Percentiles rank a stretch among this genome's conserved stretches.
These are phyloP conservation scores for Podospora anserina DNA, from an alignment of 495 filamentous ascomycete genomes.

Conservation along the genomic window DNA sequence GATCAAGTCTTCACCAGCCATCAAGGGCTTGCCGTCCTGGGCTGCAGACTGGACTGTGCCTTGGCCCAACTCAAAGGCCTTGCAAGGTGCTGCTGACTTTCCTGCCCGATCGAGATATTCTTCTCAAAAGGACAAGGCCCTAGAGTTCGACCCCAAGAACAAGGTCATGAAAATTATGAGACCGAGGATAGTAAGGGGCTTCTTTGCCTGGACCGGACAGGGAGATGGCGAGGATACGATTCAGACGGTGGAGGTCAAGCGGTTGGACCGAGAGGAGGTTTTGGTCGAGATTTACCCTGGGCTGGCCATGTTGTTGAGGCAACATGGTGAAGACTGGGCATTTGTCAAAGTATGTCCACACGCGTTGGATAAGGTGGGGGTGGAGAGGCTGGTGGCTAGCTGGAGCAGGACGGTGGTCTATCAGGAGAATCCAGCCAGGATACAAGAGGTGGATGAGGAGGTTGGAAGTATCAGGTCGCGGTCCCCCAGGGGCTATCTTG, in stretches of 20 bases:
- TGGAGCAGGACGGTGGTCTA: constrained; percentile 21
- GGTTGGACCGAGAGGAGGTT: constrained; percentile 25
- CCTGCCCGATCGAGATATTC: not conserved
- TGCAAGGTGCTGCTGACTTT: constrained; percentile 8
- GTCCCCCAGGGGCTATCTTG: constrained; percentile 10
- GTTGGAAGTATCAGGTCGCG: not conserved
- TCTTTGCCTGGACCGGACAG: constrained; percentile 19
- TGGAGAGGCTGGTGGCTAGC: constrained; percentile 15
- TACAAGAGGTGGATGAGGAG: not conserved
- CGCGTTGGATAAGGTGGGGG: constrained; percentile 17
- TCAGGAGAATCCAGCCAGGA: constrained; percentile 7
- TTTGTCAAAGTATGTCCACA: constrained; percentile 24
- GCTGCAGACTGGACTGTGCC: constrained; percentile 21
- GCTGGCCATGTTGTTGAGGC: constrained; percentile 17
- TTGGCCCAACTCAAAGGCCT: constrained; percentile 20
- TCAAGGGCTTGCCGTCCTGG: constrained; percentile 18
- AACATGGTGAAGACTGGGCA: constrained; percentile 9
- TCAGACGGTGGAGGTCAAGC: constrained; percentile 11
- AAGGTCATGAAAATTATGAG: constrained; percentile 13
- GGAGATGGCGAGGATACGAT: constrained; percentile 8
- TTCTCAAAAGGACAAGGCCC: constrained; percentile 13
- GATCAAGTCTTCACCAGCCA: constrained; percentile 14
- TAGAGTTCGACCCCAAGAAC: constrained; percentile 1
- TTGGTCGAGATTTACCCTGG: constrained; percentile 23
- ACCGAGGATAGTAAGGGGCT: constrained; percentile 20